A percentile compares a stretch with the other conserved stretches of the same genome.
phyloP scores from a whole-genome alignment of 2,329 filamentous ascomycete genomes.

The Diplodia sapinea region DNA sequence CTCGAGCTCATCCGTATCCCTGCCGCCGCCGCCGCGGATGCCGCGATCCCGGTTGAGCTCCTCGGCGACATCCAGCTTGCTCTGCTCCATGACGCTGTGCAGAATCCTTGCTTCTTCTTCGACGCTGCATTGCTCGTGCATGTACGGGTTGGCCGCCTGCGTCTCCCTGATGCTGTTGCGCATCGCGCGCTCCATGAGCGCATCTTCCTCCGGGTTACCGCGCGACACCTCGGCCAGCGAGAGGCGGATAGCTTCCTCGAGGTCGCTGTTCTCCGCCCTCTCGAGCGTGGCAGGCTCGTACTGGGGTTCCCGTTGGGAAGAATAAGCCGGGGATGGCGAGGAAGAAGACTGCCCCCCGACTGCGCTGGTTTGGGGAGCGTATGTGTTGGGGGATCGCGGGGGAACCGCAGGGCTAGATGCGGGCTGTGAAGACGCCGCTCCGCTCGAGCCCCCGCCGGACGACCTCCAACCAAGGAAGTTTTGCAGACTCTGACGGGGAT shows the following conservation, averaged over 20 bases:
- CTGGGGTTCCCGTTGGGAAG: neutral
- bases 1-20: conserved; percentile 50
- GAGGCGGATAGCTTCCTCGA: conserved; percentile 72
- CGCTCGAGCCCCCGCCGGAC: neutral
- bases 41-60: conserved; percentile 21
- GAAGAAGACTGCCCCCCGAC: neutral
- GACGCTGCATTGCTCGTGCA: conserved; percentile 38
- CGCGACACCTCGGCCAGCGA: conserved; percentile 70
- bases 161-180: conserved; percentile 71
- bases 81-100: conserved; percentile 58
- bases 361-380: neutral
- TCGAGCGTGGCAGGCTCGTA: conserved; percentile 33
- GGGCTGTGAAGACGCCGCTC: neutral
- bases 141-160: conserved; percentile 43
- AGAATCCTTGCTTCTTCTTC: conserved; percentile 55
- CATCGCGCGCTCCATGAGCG: conserved; percentile 73
- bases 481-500: conserved; percentile 36
- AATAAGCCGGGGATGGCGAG: neutral
- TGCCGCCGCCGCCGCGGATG: conserved; percentile 31
- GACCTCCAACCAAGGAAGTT: conserved; percentile 7
- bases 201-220: conserved; percentile 73
- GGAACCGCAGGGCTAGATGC: neutral
- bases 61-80: conserved; percentile 52
- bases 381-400: neutral
- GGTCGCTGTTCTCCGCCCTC: conserved; percentile 47